Percentiles rank a stretch among this genome's conserved stretches.
phyloP scores from a whole-genome alignment of 148 eudicot genomes.

The Oxyria digyna region DNA sequence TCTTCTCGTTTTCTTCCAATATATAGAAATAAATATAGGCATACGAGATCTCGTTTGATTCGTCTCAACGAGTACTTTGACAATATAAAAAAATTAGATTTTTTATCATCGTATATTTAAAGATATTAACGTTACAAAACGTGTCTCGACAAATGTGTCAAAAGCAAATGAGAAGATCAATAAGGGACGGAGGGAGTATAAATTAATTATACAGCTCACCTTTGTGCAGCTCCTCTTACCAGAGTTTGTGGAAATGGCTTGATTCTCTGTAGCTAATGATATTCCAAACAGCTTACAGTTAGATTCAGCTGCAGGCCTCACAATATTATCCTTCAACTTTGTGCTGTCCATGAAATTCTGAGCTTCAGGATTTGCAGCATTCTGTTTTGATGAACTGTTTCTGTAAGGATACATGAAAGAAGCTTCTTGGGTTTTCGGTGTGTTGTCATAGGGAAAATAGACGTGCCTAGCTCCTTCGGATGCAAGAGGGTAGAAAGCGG shows the following conservation, averaged over 20 bases:
- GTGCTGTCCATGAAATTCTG: slow-evolving; percentile 11
- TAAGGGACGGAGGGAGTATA: not conserved
- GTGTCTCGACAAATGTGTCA: too few relatives aligned
- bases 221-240: slow-evolving; percentile 85
- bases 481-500: slow-evolving; percentile 59
- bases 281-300: slow-evolving; percentile 59
- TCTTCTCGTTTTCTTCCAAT: too few relatives aligned
- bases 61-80: too few relatives aligned
- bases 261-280: slow-evolving; percentile 39
- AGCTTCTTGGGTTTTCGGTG: slow-evolving; percentile 24
- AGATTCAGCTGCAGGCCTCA: slow-evolving; percentile 3
- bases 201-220: slow-evolving; percentile 26
- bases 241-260: slow-evolving; percentile 21
- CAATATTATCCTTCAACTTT: not conserved
- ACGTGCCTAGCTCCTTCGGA: slow-evolving; percentile 64
- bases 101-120: too few relatives aligned
- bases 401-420: slow-evolving; percentile 19
- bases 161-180: too few relatives aligned
- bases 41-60: too few relatives aligned
- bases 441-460: slow-evolving; percentile 31
- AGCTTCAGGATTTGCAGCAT: slow-evolving; percentile 17
- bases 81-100: too few relatives aligned
- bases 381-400: slow-evolving; percentile 23
- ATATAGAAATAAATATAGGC: too few relatives aligned
- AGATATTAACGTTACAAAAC: too few relatives aligned